These are phyloP conservation scores for Termitomyces sp. DNA, from an alignment of 768 basidiomycete genomes.

Conservation along the genomic window DNA sequence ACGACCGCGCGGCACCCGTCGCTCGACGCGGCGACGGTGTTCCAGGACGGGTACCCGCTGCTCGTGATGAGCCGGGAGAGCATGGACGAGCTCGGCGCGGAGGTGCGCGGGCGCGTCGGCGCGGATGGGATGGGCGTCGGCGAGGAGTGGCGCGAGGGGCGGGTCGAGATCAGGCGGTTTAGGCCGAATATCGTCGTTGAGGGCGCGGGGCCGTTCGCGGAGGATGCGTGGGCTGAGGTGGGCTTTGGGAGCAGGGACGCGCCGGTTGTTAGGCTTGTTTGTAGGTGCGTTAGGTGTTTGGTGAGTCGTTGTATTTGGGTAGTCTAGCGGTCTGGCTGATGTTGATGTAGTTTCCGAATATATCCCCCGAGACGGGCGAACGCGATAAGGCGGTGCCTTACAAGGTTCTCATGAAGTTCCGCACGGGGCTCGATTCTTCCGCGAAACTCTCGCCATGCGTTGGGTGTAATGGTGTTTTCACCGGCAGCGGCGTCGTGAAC, in stretches of 20 bases:
- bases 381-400: slow-evolving; percentile 71
- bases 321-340: background rate
- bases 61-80: slow-evolving; percentile 66
- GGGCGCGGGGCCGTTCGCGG: slow-evolving; percentile 66
- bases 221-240: slow-evolving; percentile 67
- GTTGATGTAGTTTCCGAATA: slow-evolving; percentile 58
- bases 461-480: slow-evolving; percentile 59
- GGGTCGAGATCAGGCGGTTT: slow-evolving; percentile 31
- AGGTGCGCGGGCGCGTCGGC: slow-evolving; percentile 39
- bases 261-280: slow-evolving; percentile 53
- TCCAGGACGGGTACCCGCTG: slow-evolving; percentile 71
- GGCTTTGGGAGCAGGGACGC: slow-evolving; percentile 37
- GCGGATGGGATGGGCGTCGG: slow-evolving; percentile 5
- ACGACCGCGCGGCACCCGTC: slow-evolving; percentile 44
- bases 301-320: slow-evolving; percentile 30
- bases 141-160: slow-evolving; percentile 11
- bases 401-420: slow-evolving; percentile 72
- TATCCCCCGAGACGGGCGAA: slow-evolving; percentile 57
- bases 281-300: slow-evolving; percentile 67
- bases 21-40: slow-evolving; percentile 48
- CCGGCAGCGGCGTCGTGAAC: slow-evolving; percentile 41
- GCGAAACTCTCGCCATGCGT: slow-evolving; percentile 52
- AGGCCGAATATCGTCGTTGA: slow-evolving; percentile 70
- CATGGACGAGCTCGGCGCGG: slow-evolving; percentile 43
- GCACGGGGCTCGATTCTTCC: slow-evolving; percentile 49